phyloP scores from a whole-genome alignment of 2,329 filamentous ascomycete species.

The Lasiodiplodia gonubiensis region DNA sequence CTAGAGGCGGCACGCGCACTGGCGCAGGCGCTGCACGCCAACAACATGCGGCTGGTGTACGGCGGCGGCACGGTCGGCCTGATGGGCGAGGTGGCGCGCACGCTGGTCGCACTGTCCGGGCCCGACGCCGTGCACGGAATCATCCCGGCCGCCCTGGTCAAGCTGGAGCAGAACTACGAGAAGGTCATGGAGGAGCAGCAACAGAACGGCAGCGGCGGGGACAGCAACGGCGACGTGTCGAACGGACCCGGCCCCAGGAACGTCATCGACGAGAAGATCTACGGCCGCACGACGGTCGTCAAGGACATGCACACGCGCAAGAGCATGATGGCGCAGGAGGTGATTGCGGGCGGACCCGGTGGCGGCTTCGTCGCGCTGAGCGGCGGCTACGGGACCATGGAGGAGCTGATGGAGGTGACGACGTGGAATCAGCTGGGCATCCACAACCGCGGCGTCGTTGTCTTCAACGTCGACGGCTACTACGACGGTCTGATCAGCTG shows the following conservation, averaged over 20 bases:
- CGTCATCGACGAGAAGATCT: constrained; percentile 66
- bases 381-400: constrained; percentile 92
- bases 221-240: neutral
- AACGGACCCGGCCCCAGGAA: constrained; percentile 48
- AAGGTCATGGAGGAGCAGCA: constrained; percentile 47
- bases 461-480: constrained; percentile 88
- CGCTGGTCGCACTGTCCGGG: constrained; percentile 81
- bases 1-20: constrained; percentile 78
- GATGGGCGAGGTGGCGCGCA: constrained; percentile 92
- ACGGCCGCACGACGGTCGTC: constrained; percentile 86
- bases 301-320: constrained; percentile 97
- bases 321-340: constrained; percentile 75
- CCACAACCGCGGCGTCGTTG: constrained; percentile 76
- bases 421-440: constrained; percentile 98
- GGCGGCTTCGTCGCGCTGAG: constrained; percentile 87
- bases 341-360: constrained; percentile 79
- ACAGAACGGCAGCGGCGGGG: neutral
- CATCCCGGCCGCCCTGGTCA: constrained; percentile 84
- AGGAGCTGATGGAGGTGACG: constrained; percentile 88
- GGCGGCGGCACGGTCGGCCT: constrained; percentile 92
- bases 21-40: constrained; percentile 72
- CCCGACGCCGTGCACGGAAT: constrained; percentile 87
- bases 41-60: constrained; percentile 86
- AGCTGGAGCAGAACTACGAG: constrained; percentile 72
- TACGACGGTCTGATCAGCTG: constrained; percentile 86